Base-by-base conservation (phyloP, 1,139 yeast genomes). In the Kodamaea sp. region DNA sequence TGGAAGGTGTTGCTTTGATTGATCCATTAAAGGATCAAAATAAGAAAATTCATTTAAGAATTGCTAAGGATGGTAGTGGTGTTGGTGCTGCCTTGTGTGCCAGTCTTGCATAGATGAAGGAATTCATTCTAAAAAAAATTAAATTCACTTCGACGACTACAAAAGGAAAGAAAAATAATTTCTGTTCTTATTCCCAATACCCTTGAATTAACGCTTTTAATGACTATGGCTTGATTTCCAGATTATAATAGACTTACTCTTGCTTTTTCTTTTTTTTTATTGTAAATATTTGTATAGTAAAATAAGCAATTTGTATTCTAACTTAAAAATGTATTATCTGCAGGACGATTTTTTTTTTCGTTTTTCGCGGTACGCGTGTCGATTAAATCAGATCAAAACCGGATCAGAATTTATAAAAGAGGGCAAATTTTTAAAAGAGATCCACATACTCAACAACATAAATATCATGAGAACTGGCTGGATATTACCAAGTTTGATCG, bases 81-180 rank as follows among this genome's bases (percentile, higher is more conserved):
- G 96, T 89, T 32, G 97, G 97, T 49, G 97, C 97, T 37, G 97
- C 97, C 1, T 72, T 90, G 45, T 86, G 96, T 65, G 97, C 97
- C 6, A 62, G 70, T 48, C 58, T 62, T 27, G 63, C 63, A 9
- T 47, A 44, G 34, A 3, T 11, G 8, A 4, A 9, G 30, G 20
- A 35, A 10, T n/a, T 23, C 8, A 9, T 15, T 12, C 8, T 11
- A 9, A 26, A n/a, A 10, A 26, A 26, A 26, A 26, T 26, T 26
- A 26, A n/a, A n/a, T 15, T 15, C 4, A 15, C 20, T 15, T 15
- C 20, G 20, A 26, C 20, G 20, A 26, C 10, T 26, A 26, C 20
- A 15, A 15, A 2, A 26, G 10, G 28, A n/a, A 26, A n/a, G 10
- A 10, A 26, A n/a, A 3, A 4, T 4, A 26, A 3, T 26, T 26